Conservation (phyloP, 108 stramenopile genomes). For the Hondaea fermentalgiana region DNA sequence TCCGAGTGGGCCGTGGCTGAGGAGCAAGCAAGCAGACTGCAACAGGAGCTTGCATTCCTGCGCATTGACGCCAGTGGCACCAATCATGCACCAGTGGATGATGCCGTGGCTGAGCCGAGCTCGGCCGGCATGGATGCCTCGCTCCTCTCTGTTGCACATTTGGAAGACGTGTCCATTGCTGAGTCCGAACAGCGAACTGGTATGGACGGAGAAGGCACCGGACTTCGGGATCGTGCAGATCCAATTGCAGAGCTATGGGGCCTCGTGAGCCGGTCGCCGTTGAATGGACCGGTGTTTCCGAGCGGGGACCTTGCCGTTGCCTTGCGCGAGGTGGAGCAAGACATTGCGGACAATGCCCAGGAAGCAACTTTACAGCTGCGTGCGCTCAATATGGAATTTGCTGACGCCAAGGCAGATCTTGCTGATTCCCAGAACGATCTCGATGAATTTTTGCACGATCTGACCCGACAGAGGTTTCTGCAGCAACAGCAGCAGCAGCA, state of each 20-base stretch:
- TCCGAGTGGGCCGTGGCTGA: slow-evolving; percentile 10
- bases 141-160: no score
- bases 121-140: no score
- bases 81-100: background rate
- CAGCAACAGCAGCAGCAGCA: no score
- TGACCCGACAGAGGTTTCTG: background rate
- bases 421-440: background rate
- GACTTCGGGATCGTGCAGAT: background rate
- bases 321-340: background rate
- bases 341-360: background rate
- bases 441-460: background rate
- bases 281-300: background rate
- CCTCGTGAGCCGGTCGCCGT: background rate
- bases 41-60: background rate
- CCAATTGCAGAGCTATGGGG: background rate
- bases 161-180: no score
- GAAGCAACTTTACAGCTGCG: background rate
- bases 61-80: background rate
- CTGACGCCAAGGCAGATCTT: background rate
- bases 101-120: no score
- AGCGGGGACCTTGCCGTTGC: background rate
- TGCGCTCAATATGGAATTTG: background rate
- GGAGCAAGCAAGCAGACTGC: background rate
- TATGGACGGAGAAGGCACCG: no score
- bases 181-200: no score